phyloP scores from a whole-genome alignment of 2,329 filamentous ascomycete genomes.

The Aspergillus phoenicis region DNA sequence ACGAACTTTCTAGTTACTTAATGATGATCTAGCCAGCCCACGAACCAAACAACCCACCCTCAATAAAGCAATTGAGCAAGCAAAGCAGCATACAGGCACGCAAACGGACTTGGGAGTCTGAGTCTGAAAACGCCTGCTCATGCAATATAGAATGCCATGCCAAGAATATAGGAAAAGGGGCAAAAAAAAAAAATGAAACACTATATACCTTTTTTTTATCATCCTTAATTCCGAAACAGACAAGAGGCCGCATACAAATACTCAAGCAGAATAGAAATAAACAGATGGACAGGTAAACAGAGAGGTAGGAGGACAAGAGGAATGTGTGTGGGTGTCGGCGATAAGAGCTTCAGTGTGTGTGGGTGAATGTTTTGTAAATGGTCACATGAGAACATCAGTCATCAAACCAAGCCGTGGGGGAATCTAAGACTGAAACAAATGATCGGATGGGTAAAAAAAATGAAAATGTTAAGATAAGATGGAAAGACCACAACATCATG shows the following conservation, averaged over 20 bases:
- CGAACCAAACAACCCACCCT: background rate
- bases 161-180: conserved; percentile 4
- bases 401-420: conserved; percentile 33
- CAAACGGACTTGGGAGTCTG: background rate
- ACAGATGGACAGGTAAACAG: background rate
- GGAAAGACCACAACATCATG: conserved; percentile 33
- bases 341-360: conserved; percentile 12
- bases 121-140: conserved; percentile 19
- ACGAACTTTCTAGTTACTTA: too few species aligned
- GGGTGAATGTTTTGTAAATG: conserved; percentile 6
- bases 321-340: conserved; percentile 8
- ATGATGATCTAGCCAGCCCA: background rate
- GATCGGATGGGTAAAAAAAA: conserved; percentile 10
- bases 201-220: conserved; percentile 25
- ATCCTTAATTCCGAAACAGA: conserved; percentile 9
- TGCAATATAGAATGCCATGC: conserved; percentile 22
- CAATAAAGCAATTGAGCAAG: background rate
- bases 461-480: conserved; percentile 12
- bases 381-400: conserved; percentile 28
- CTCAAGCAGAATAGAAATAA: background rate
- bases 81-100: background rate
- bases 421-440: conserved; percentile 26
- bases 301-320: conserved; percentile 1
- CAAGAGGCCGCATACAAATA: background rate
- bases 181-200: too few species aligned